Evolutionary conservation across 768 basidiomycete species (phyloP).

Genomic region (Russula lepida): DNA sequence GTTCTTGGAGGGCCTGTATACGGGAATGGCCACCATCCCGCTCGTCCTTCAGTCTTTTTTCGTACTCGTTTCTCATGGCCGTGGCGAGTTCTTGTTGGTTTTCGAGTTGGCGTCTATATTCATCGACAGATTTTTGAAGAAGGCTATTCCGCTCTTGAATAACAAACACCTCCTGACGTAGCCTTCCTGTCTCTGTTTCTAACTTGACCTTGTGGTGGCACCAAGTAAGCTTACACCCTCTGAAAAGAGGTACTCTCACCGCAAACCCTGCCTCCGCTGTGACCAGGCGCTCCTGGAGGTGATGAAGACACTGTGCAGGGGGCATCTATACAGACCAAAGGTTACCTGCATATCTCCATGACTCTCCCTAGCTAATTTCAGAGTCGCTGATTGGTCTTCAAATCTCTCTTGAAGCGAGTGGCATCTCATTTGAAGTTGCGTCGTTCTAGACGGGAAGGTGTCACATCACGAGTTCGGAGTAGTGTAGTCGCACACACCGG

Average conservation of each 20-base stretch:
- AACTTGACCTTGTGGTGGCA: conserved; percentile 23
- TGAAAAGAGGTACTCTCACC: conserved; percentile 24
- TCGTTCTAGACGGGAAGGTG: conserved; percentile 2
- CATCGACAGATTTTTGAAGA: conserved; percentile 24
- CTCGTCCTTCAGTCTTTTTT: conserved; percentile 13
- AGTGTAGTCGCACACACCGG: background rate
- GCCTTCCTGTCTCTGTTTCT: conserved; percentile 29
- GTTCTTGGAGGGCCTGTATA: conserved; percentile 16
- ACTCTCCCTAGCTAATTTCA: conserved; percentile 47
- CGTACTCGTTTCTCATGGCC: conserved; percentile 10
- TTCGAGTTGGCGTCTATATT: conserved; percentile 12
- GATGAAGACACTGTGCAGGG: background rate
- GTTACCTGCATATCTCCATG: conserved; percentile 43
- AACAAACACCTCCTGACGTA: conserved; percentile 34
- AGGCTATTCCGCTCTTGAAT: conserved; percentile 34
- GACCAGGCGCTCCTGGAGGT: conserved; percentile 33
- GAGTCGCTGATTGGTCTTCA: conserved; percentile 46
- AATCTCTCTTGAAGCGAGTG: conserved; percentile 51
- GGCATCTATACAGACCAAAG: background rate
- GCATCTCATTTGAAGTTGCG: conserved; percentile 16
- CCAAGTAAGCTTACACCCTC: conserved; percentile 8
- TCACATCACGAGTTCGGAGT: background rate
- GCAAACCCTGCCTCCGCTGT: conserved; percentile 31
- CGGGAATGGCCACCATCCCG: conserved; percentile 9
- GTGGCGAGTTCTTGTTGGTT: conserved; percentile 14